Base-by-base conservation (phyloP, 2,329 filamentous ascomycete genomes). In the Lasiodiplodia hormozganensis region DNA sequence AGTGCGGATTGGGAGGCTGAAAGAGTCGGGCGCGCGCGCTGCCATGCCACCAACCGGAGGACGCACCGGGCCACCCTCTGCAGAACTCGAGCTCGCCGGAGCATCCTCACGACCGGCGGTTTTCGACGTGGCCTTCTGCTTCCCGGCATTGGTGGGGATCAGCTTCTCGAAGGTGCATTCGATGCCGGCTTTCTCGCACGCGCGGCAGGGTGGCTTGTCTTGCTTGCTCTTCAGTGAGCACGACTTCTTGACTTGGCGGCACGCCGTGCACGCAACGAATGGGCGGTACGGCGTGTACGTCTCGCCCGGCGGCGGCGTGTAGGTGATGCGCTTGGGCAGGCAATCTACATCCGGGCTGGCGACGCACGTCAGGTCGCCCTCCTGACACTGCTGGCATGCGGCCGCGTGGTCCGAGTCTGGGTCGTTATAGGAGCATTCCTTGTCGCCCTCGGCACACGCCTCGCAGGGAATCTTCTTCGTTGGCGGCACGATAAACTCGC, bases 381-480 rank as follows among this genome's bases (percentile, higher is more conserved):
- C 47, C n/a, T 40, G 25, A 18, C 65, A 68, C 18, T 68, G 54
- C 8, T 28, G 54, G 21, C 65, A 68, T 7, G 54, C 53, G 10
- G 14, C 16, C 16, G 11, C 16, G 31, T 47, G 31, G 16, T 68
- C 31, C 2, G 53, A 25, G 2, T 58, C 53, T 4, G 25, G 18
- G 14, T 62, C 65, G 3, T 68, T n/a, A 16, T 60, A 52, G 1
- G 65, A 68, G 56, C 65, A 68, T 2, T 62, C 21, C 31, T 52
- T 25, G 6, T 21, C 36, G 0, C 2, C 16, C 5, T 68, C 43
- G 5, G 6, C 11, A 34, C 65, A 68, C 2, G 10, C 71, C 51
- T 78, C 75, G 70, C 80, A 82, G 4, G 71, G 36, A 6, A 72
- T 73, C 65, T 81, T 82, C 47, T 73, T 68, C 10, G 47, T 68